Base-by-base conservation (phyloP, 257 asterid genomes). In the Forsythia viridissima region DNA sequence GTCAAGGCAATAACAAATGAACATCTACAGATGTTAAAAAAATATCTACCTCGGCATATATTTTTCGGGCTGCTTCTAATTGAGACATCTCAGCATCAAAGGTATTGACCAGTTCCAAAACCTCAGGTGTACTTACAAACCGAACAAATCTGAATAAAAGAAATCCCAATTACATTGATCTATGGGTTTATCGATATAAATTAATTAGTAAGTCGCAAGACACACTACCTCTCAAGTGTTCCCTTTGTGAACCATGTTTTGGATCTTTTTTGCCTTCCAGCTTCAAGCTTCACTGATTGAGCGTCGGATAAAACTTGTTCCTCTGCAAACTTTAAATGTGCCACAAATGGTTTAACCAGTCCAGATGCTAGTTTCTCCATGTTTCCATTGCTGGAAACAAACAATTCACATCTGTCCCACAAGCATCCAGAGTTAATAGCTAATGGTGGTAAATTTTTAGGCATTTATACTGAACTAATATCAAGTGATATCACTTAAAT, bases 291-390 rank as follows among this genome's bases (percentile, higher is more conserved):
- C 76, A 96, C 88, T 24, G 93, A 86, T 78, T 88, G 93, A 73
- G 87, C 87, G 40, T 90, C 78, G 76, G 91, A 85, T 80, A 93
- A 88, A 77, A 89, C 83, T 82, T 95, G 97, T 77, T 92, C 97
- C 87, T 96, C 96, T 16, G 87, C 92, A 83, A 88, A 85, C 84
- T 91, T 91, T 70, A 96, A 82, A 82, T 96, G 96, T 15, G 93
- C 74, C 76, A 90, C 87, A 79, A 93, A 93, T 61, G 98, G 98
- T 87, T 96, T 92, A 82, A 93, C 84, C 75, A 91, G 86, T 61
- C 99, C 99, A 10, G 99, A 93, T 13, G 99, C 98, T 48, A 96
- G 89, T 78, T 91, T 96, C 90, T 96, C 99, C 2, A 84, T 87
- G 85, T 83, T 87, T 72, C 97, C 94, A 80, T 86, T 87, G 43